Evolutionary conservation across 140 eudicot genomes (phyloP), one percentile per base, ranked within the genome.

Genomic region (Oenanthe javanica): DNA sequence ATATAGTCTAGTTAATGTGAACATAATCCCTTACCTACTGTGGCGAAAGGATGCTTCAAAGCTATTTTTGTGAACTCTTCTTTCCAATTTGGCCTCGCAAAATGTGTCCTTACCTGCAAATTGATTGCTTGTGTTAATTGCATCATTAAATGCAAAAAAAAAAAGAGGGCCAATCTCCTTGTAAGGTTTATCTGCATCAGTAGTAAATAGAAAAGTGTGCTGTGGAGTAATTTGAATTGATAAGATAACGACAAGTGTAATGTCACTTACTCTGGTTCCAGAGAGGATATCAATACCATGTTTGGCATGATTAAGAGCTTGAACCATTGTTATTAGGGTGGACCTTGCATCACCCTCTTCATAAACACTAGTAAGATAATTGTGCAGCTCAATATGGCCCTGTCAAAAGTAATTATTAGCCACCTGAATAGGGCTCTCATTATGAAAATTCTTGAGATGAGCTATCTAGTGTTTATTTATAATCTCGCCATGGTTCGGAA

Each of bases 271-370:
- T 86, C 93, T 77, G 61, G 99, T 96, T 84, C 99, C 99, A 38
- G 99, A 93, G 57, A 96, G 84, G 86, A 96, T 96, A 79, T 96
- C 99, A 67, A 96, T 97, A 25, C 99, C 99, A 85, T 96, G 95
- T 84, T 96, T 96, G 55, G 99, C 99, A 82, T 96, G 98, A 81
- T 86, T 93, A 59, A 96, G 93, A 80, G 99, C 98, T 86, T 96
- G 98, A 66, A 96, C 96, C 97, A 96, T 93, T 69, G 99, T 93
- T 86, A 96, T 93, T 18, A 96, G 89, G 77, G 98, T 88, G 57
- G 99, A 96, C 82, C 99, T 87, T 59, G 99, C 99, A 86, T 96
- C 99, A 15, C 99, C 93, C 81, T 96, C 99, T 84, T 96, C 99
- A 75, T 96, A 96, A 79, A 96, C 99, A 80, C 98, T 96, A 21